These are phyloP conservation scores for Dactylellina leptospora DNA, from an alignment of 2,329 filamentous ascomycete species.

Conservation along the genomic window DNA sequence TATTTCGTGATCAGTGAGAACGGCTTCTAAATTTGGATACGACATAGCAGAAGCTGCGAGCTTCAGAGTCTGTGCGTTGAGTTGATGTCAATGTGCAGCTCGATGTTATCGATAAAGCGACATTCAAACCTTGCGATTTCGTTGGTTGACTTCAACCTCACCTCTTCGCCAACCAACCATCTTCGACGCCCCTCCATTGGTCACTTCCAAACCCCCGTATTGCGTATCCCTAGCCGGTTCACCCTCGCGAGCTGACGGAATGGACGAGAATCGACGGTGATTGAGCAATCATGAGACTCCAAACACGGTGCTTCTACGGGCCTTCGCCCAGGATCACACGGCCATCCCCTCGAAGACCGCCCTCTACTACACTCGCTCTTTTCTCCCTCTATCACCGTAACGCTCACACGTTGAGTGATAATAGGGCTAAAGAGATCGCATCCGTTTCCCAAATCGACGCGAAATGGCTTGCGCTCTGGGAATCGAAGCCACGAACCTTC, in stretches of 20 bases:
- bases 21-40: too few relatives aligned
- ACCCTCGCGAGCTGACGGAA: constrained; percentile 38
- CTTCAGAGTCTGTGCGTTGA: constrained; percentile 28
- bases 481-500: constrained; percentile 29
- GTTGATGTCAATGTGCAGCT: constrained; percentile 32
- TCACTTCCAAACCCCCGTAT: constrained; percentile 22
- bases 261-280: constrained; percentile 46
- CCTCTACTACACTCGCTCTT: constrained; percentile 13
- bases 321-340: constrained; percentile 26
- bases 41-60: not conserved
- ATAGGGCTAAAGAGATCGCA: not conserved
- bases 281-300: constrained; percentile 48
- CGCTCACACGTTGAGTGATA: constrained; percentile 12
- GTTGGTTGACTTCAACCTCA: constrained; percentile 48
- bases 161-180: constrained; percentile 42
- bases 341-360: constrained; percentile 27
- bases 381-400: constrained; percentile 13
- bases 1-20: constrained; percentile 3
- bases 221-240: constrained; percentile 40
- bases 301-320: constrained; percentile 27
- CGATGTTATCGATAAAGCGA: constrained; percentile 52
- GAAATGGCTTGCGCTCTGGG: constrained; percentile 48
- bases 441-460: constrained; percentile 29
- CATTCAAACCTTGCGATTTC: constrained; percentile 45
- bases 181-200: constrained; percentile 37